Evolutionary conservation across 2,329 filamentous ascomycete species (phyloP).

Genomic region (Colletotrichum caudatum): DNA sequence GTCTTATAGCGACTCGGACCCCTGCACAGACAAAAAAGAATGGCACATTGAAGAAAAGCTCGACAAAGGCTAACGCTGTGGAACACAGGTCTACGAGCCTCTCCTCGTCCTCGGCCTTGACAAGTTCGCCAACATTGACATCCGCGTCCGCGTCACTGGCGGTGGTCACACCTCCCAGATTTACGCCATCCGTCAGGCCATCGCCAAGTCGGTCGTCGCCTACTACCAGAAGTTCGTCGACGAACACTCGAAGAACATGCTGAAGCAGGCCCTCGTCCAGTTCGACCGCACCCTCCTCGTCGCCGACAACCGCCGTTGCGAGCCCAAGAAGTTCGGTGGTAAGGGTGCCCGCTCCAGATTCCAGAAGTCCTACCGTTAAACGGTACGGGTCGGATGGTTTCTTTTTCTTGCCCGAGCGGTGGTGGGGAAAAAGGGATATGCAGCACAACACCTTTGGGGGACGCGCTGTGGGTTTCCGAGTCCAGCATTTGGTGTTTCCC

Average conservation of each 20-base stretch:
- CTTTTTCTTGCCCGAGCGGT: slow-evolving; percentile 26
- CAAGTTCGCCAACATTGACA: slow-evolving; percentile 97
- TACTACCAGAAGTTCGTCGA: slow-evolving; percentile 99
- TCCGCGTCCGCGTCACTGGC: slow-evolving; percentile 94
- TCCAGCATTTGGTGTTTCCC: slow-evolving; percentile 41
- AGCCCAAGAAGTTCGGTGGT: slow-evolving; percentile 99
- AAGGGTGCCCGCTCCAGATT: slow-evolving; percentile 94
- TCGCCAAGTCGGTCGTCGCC: slow-evolving; percentile 92
- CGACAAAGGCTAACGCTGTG: slow-evolving; percentile 24
- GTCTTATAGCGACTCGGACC: background rate
- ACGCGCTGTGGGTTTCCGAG: slow-evolving; percentile 42
- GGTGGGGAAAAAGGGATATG: slow-evolving; percentile 18
- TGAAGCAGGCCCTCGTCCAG: slow-evolving; percentile 96
- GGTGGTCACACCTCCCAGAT: slow-evolving; percentile 98
- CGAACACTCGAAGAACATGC: slow-evolving; percentile 99
- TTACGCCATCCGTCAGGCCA: slow-evolving; percentile 99
- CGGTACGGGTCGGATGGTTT: slow-evolving; percentile 40
- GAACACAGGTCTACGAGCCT: slow-evolving; percentile 90
- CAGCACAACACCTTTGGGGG: slow-evolving; percentile 41
- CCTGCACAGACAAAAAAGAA: background rate
- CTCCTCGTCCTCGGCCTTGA: slow-evolving; percentile 96
- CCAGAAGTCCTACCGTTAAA: slow-evolving; percentile 99
- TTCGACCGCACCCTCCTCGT: slow-evolving; percentile 98
- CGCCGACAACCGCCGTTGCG: slow-evolving; percentile 98
- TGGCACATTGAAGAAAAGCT: background rate